Conservation (phyloP, 768 basidiomycete species). For the Suillus subluteus region DNA sequence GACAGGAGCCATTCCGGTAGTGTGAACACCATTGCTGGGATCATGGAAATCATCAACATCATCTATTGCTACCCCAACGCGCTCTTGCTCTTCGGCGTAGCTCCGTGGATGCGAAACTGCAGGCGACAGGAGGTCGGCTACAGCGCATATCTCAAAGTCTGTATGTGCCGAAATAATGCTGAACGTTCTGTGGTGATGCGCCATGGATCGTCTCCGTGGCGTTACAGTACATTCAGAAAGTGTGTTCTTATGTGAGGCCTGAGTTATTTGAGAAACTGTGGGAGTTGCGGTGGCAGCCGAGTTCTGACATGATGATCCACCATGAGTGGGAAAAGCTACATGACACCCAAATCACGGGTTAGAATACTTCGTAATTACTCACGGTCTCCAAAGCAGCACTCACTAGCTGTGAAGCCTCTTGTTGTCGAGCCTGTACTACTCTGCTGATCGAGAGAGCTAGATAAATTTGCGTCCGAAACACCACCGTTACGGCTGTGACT, state of each 20-base stretch:
- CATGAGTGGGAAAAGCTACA: conserved; percentile 26
- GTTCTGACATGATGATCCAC: conserved; percentile 22
- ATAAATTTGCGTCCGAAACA: conserved; percentile 61
- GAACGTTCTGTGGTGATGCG: conserved; percentile 34
- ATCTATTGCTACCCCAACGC: conserved; percentile 26
- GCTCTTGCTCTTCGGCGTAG: conserved; percentile 31
- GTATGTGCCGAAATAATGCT: conserved; percentile 52
- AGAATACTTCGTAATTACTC: conserved; percentile 30
- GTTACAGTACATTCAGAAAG: conserved; percentile 30
- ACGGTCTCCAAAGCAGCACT: conserved; percentile 25
- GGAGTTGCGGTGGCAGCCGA: conserved; percentile 14
- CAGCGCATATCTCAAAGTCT: conserved; percentile 53
- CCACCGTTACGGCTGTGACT: conserved; percentile 52
- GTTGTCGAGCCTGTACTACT: conserved; percentile 18
- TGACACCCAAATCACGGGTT: conserved; percentile 21
- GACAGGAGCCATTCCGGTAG: conserved; percentile 14
- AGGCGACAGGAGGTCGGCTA: conserved; percentile 51
- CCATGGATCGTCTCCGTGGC: conserved; percentile 25
- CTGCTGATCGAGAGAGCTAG: conserved; percentile 34
- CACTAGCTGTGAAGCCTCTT: conserved; percentile 29
- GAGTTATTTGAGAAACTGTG: conserved; percentile 20
- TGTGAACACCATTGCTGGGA: conserved; percentile 19
- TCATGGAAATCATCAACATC: conserved; percentile 37
- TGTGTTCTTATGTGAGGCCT: conserved; percentile 27
- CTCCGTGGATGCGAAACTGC: conserved; percentile 29